These are phyloP conservation scores for Pythium apleroticum DNA, from an alignment of 352 stramenopile species.

Conservation along the genomic window DNA sequence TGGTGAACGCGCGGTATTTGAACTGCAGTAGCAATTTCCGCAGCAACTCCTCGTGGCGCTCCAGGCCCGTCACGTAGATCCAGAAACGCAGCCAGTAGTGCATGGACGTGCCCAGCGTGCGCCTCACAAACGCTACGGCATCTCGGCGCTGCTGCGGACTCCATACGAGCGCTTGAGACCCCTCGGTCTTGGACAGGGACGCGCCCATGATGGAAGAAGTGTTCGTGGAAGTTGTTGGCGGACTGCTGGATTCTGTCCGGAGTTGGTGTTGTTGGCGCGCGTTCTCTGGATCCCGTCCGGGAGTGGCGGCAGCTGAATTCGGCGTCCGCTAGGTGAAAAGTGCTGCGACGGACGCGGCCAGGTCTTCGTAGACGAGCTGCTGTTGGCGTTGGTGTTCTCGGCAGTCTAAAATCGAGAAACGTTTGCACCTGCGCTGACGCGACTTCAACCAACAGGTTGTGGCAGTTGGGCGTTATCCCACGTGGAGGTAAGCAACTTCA, in stretches of 20 bases:
- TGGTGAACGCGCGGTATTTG: conserved; percentile 47
- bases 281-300: background rate
- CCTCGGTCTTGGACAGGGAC: conserved; percentile 19
- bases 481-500: conserved; percentile 25
- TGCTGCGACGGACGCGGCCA: background rate
- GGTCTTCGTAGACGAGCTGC: background rate
- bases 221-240: background rate
- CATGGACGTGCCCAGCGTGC: conserved; percentile 36
- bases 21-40: conserved; percentile 45
- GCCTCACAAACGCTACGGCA: conserved; percentile 13
- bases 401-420: background rate
- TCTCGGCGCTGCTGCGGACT: conserved; percentile 16
- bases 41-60: conserved; percentile 57
- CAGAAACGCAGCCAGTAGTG: conserved; percentile 71
- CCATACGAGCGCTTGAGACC: conserved; percentile 17
- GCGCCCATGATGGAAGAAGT: conserved; percentile 10
- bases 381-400: background rate
- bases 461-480: background rate
- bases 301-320: background rate
- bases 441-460: conserved; percentile 27
- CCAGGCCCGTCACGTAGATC: conserved; percentile 75
- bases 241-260: conserved; percentile 11
- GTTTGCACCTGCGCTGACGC: background rate
- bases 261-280: background rate
- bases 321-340: background rate